Evolutionary conservation across 768 basidiomycete genomes (phyloP).

Genomic region (Leccinum obscurum): DNA sequence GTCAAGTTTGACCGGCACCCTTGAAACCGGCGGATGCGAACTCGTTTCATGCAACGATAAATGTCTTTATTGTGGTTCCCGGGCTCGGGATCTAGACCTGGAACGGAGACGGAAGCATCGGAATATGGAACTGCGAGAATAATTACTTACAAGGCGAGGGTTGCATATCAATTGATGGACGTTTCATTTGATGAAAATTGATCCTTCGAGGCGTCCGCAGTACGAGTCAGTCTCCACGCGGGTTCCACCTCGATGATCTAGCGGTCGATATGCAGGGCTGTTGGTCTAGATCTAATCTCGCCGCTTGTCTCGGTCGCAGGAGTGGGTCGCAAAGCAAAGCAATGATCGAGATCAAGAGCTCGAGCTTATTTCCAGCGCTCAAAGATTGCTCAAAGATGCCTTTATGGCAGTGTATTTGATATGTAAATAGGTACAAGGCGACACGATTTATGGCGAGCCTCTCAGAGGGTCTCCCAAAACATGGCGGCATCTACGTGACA

Average conservation of each 20-base stretch:
- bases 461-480: neutral
- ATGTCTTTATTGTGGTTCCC: neutral
- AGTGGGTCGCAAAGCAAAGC: neutral
- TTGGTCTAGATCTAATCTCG: neutral
- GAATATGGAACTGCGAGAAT: constrained; percentile 13
- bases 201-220: neutral
- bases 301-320: neutral
- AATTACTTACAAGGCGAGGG: constrained; percentile 31
- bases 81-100: neutral
- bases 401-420: neutral
- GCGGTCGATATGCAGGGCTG: neutral
- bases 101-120: constrained; percentile 1
- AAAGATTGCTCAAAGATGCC: neutral
- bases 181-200: neutral
- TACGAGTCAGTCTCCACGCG: neutral
- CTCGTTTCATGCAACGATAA: constrained; percentile 32
- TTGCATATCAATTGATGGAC: constrained; percentile 12
- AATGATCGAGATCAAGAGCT: neutral
- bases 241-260: neutral
- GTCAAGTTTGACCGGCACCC: neutral
- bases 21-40: neutral
- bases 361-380: neutral
- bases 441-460: neutral
- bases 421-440: neutral
- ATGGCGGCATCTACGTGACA: neutral